A percentile compares a stretch with the other conserved stretches of the same genome.
Conservation (phyloP, 148 eudicot genomes). For the Fagopyrum homotropicum region DNA sequence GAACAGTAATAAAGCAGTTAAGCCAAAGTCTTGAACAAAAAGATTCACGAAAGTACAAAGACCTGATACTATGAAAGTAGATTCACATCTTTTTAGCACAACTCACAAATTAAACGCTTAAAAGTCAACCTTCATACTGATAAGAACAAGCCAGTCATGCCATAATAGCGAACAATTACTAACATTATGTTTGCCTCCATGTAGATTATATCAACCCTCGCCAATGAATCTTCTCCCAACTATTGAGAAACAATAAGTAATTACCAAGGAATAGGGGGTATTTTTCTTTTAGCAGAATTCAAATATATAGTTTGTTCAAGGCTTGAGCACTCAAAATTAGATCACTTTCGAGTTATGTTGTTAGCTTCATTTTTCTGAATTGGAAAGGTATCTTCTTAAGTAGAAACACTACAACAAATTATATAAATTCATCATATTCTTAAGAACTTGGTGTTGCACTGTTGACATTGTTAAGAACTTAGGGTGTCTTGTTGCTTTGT, state of each 20-base stretch:
- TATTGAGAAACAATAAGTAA: conserved; percentile 21
- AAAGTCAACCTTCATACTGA: conserved; percentile 70
- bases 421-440: too few relatives aligned
- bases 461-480: too few relatives aligned
- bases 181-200: conserved; percentile 69
- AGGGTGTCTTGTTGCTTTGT: too few relatives aligned
- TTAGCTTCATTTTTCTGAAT: neutral
- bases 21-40: neutral
- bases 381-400: too few relatives aligned
- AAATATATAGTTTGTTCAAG: neutral
- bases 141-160: conserved; percentile 87
- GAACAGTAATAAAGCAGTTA: neutral
- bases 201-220: conserved; percentile 79
- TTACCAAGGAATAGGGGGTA: neutral
- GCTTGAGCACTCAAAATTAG: neutral
- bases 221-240: conserved; percentile 82
- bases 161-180: conserved; percentile 87
- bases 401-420: too few relatives aligned
- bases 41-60: neutral
- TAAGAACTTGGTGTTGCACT: too few relatives aligned
- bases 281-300: neutral
- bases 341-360: neutral
- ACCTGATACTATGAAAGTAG: neutral
- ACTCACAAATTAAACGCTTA: neutral
- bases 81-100: neutral